A percentile compares a stretch with the other conserved stretches of the same genome.
These are phyloP conservation scores for Uronychia setigera DNA, from an alignment of 73 alveolate genomes.

Conservation along the genomic window DNA sequence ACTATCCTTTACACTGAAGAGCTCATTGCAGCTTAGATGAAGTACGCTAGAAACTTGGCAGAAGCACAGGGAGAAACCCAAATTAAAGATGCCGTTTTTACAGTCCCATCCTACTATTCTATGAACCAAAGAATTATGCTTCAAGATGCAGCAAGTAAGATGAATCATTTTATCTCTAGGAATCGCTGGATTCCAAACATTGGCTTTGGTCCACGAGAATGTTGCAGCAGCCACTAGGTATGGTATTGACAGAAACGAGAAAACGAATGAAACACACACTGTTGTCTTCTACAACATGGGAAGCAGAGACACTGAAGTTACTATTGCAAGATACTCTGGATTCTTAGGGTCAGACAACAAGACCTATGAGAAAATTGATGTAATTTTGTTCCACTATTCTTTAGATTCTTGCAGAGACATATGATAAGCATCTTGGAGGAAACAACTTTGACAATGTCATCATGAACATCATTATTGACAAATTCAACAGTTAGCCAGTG, in stretches of 20 bases:
- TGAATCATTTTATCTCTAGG: too few relatives aligned
- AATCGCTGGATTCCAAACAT: constrained; percentile 78
- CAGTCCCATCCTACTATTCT: constrained; percentile 87
- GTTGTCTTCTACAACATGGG: constrained; percentile 89
- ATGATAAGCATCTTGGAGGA: constrained; percentile 35
- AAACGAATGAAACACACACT: constrained; percentile 28
- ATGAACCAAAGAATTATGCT: constrained; percentile 56
- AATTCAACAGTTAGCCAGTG: constrained; percentile 36
- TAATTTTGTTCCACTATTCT: constrained; percentile 1
- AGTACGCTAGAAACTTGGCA: constrained; percentile 56
- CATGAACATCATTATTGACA: constrained; percentile 31
- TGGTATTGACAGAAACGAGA: constrained; percentile 75
- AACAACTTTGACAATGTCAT: constrained; percentile 26
- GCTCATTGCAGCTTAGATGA: constrained; percentile 66
- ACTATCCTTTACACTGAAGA: constrained; percentile 72
- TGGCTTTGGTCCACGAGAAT: constrained; percentile 89
- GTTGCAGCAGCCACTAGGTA: constrained; percentile 92
- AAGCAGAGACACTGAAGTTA: constrained; percentile 77
- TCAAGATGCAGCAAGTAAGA: constrained; percentile 23
- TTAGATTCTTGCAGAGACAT: constrained; percentile 30
- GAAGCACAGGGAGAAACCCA: constrained; percentile 69
- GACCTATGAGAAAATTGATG: constrained; percentile 3
- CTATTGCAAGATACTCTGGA: constrained; percentile 66
- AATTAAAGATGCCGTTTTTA: constrained; percentile 76
- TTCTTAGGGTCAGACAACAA: constrained; percentile 8